Base-by-base conservation (phyloP, 192 early-diverging fungal genomes). In the Coemansia sp. region DNA sequence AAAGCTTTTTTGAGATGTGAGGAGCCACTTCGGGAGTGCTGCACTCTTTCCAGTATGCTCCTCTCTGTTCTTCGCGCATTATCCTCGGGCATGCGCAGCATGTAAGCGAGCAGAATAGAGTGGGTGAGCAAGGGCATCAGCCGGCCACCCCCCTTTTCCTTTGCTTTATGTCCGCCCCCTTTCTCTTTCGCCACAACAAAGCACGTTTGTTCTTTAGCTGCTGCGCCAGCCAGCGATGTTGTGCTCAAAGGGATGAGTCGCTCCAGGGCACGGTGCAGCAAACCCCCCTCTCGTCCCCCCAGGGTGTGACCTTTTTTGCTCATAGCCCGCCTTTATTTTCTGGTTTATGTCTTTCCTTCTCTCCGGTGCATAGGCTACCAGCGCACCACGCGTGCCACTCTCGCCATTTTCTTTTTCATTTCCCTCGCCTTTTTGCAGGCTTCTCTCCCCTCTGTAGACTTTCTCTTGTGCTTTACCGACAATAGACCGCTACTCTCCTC, bases 391-490 rank as follows among this genome's bases (percentile, higher is more conserved):
- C 27, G 55, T 65, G 31, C 45, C 57, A 15, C 41, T 60, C 27
- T 59, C 32, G 15, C 10, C 14, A 55, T 7, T 46, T 32, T 29
- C n/a, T n/a, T 53, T 53, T 53, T 58, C 25, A 39, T 60, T 68
- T 51, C 46, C 50, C 10, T n/a, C 21, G 25, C 17, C 51, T 50
- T 65, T 65, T 31, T 46, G 57, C 19, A 61, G 57, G 15, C 44
- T n/a, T 9, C 46, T 48, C 55, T 45, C 46, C 21, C 42, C 63
- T 73, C 66, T 73, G 72, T 65, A 73, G 61, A 73, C 72, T 67
- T 41, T 62, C 34, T 36, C 19, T 32, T 21, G 64, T 44, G 65
- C 67, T 68, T 73, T 27, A 44, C 57, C 48, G 48, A 73, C 62
- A 73, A 73, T 73, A 73, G 32, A 63, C 41, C 51, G 41, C 29